Evolutionary conservation across 306 rosid species (phyloP).

Genomic region (Ziziphus jujuba): DNA sequence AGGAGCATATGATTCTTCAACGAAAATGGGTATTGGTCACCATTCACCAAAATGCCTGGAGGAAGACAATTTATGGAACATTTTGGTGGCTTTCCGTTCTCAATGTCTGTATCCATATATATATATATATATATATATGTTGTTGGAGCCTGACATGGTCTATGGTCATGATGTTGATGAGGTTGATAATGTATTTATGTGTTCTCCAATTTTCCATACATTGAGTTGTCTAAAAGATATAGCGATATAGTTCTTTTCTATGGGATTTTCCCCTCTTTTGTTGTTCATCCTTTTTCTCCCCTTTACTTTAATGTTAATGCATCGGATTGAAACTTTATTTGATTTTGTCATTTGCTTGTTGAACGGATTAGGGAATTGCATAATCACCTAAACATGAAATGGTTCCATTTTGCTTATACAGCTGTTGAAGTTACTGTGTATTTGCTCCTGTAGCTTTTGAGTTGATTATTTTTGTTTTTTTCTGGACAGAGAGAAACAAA

Average conservation of each 20-base stretch:
- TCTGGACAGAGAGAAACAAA: not conserved
- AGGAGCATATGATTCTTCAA: conserved; percentile 24
- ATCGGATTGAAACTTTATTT: not conserved
- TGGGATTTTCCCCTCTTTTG: conserved; percentile 10
- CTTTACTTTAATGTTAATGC: not conserved
- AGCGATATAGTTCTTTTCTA: conserved; percentile 7
- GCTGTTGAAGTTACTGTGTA: conserved; percentile 5
- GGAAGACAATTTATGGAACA: conserved; percentile 16
- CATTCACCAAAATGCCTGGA: conserved; percentile 21
- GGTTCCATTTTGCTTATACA: not conserved
- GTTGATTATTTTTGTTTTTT: not conserved
- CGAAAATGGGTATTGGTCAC: conserved; percentile 24
- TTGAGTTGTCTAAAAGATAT: conserved; percentile 8
- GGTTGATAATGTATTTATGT: conserved; percentile 18
- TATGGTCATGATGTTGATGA: conserved; percentile 12
- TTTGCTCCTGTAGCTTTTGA: not conserved
- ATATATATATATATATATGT: no score
- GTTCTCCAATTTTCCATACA: conserved; percentile 16
- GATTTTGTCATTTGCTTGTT: conserved; percentile 7
- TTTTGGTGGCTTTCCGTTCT: conserved; percentile 20
- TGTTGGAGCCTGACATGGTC: conserved; percentile 16
- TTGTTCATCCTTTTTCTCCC: not conserved
- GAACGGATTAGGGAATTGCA: conserved; percentile 2
- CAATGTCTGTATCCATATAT: conserved; percentile 11
- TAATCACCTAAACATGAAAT: not conserved